Base-by-base conservation (phyloP, 176 grass and related monocot genomes). In the Triticum dicoccoides region DNA sequence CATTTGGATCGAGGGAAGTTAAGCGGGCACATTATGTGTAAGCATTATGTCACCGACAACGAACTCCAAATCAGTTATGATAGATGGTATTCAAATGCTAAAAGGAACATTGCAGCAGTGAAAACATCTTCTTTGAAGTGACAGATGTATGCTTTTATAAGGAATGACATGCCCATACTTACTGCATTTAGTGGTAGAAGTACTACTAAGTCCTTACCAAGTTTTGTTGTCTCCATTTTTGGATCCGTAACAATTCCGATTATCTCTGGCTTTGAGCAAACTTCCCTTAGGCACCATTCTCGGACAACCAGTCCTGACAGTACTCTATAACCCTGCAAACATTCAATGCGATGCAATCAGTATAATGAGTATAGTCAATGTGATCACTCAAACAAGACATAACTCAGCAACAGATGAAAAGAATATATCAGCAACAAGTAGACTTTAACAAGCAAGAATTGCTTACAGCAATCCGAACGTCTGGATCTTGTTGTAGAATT, bases 391-490 rank as follows among this genome's bases (percentile, higher is more conserved):
- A 82, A 85, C 21, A 77, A 81, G 14, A 9, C 21, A 11, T 47
- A 87, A 85, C 20, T 11, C 61, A 63, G 12, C 77, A 62, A 73
- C 8, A 66, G 25, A 66, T 0, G 49, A 65, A 24, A 80, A 32
- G 17, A 34, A 87, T 42, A 89, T 61, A 78, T 67, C 75, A 78
- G 25, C n/a, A 20, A 70, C 39, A 35, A 84, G 51, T 38, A 62
- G 69, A 89, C 35, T 80, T 84, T 38, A 77, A 62, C 8, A 34
- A 52, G 85, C 38, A 89, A 39, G 10, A 73, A 52, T 37, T 83
- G 68, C 93, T 98, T 87, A 98, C 96, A 91, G 91, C 93, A 86
- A 98, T 76, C 79, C 93, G 87, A 67, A 92, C 77, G 37, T 98
- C 91, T 66, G 93, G 84, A 69, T 95, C 96, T 87, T 92, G 93